Evolutionary conservation across 805 yeast species (phyloP), one percentile per base, ranked within the genome.

Genomic region (Starmera dryadoides): DNA sequence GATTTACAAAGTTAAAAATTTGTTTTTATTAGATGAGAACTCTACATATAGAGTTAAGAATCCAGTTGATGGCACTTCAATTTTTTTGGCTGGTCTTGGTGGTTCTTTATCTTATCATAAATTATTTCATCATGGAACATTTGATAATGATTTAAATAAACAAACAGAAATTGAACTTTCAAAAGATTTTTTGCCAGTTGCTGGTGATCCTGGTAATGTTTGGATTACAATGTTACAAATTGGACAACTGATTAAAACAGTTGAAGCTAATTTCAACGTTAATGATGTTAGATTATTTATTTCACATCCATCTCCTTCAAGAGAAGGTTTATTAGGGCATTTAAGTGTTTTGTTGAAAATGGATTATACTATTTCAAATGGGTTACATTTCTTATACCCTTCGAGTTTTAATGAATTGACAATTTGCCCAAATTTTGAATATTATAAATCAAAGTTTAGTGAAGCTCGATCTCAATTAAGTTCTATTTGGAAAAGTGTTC

Each of bases 361-460:
- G 50, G 89, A 83, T 55, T 80, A 79, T 54, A 79, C 88, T 2
- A 57, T 85, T 5, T 75, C 84, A n/a, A 81, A 81, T 47, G 81
- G 86, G 1, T 55, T 83, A 31, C 91, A 84, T 52, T 80, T 80
- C 60, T 64, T 80, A 40, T 80, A 81, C 55, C 80, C 84, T 1
- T 73, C 84, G 2, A 73, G 82, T 46, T 82, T 78, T 54, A 81
- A 80, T 55, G 87, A 81, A 45, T 65, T 77, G 54, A 73, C 84
- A 20, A 68, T 79, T 42, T 72, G 81, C 57, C 70, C 86, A 40
- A 67, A 73, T 49, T 66, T 79, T 51, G 87, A 81, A 48, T 71
- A 72, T 43, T 82, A 78, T 61, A 70, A 80, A 45, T 62, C 69
- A 31, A 80, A 80, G 53, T 79, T 82, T 46, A 72, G 76, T 28